These are phyloP conservation scores for Ottelia alismoides DNA, from an alignment of 106 monocot species.

Conservation along the genomic window DNA sequence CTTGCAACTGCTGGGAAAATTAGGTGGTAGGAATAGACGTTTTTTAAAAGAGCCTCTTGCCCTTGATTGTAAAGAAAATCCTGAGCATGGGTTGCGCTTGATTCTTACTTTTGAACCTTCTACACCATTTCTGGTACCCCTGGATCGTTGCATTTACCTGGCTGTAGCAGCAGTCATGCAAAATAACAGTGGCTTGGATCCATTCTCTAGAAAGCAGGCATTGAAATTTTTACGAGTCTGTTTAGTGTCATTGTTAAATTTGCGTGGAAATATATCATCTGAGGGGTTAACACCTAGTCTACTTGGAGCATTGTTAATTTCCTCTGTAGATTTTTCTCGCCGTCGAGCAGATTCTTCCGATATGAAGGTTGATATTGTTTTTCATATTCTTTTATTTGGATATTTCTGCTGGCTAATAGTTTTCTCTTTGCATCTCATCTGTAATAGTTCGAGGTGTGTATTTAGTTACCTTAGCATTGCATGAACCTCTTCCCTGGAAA, in stretches of 20 bases:
- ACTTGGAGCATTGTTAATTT: conserved; percentile 61
- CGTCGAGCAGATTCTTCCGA: conserved; percentile 60
- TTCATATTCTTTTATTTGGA: background rate
- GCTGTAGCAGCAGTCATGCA: conserved; percentile 79
- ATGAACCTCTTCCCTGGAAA: too few relatives aligned
- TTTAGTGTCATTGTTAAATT: conserved; percentile 67
- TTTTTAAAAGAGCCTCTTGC: conserved; percentile 89
- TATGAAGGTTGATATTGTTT: conserved; percentile 49
- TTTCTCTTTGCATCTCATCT: too few relatives aligned
- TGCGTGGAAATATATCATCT: conserved; percentile 44
- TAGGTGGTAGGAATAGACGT: conserved; percentile 94
- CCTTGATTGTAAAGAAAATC: conserved; percentile 97
- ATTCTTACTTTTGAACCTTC: conserved; percentile 96
- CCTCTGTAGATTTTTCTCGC: conserved; percentile 69
- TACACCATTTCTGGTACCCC: conserved; percentile 90
- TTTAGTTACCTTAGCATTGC: too few relatives aligned
- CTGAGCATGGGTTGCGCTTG: conserved; percentile 92
- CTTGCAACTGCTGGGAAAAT: conserved; percentile 85
- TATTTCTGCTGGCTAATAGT: too few relatives aligned
- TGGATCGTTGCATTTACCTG: conserved; percentile 81
- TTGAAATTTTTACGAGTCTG: conserved; percentile 84
- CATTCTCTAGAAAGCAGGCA: conserved; percentile 83
- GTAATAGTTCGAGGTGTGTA: too few relatives aligned
- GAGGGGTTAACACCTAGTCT: conserved; percentile 45
- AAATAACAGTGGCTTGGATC: conserved; percentile 44